These are phyloP conservation scores for Castanospermum australe DNA, from an alignment of 306 rosid genomes.

Conservation along the genomic window DNA sequence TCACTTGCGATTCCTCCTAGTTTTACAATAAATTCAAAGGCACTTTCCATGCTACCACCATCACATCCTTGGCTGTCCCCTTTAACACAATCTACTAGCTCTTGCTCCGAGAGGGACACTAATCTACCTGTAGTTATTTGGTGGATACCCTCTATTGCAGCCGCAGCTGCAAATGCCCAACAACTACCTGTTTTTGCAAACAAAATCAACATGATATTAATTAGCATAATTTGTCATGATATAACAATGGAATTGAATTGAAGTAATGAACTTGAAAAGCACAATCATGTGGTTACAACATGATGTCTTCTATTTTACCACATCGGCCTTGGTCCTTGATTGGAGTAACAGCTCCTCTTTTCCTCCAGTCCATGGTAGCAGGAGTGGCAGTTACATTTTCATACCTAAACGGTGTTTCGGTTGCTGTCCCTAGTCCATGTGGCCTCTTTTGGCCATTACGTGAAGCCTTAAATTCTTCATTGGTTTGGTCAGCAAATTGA, in stretches of 20 bases:
- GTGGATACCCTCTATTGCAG: conserved; percentile 23
- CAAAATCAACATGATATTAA: neutral
- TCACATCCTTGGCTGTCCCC: neutral
- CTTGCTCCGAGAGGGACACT: conserved; percentile 30
- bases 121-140: conserved; percentile 11
- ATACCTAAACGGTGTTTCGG: neutral
- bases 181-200: conserved; percentile 23
- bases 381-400: conserved; percentile 3
- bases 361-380: conserved; percentile 19
- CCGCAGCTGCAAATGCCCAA: conserved; percentile 27
- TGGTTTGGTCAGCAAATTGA: conserved; percentile 23
- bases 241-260: neutral
- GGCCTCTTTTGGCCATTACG: neutral
- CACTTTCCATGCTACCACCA: conserved; percentile 19
- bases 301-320: neutral
- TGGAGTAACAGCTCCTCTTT: conserved; percentile 11
- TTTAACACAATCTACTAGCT: conserved; percentile 32
- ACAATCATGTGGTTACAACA: neutral
- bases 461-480: conserved; percentile 21
- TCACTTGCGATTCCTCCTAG: conserved; percentile 29
- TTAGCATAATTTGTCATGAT: neutral
- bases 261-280: neutral
- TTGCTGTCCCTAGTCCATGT: neutral
- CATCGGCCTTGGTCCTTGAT: conserved; percentile 29
- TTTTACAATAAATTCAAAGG: neutral